These are phyloP conservation scores for Hypoxylon rubiginosum DNA, from an alignment of 2,329 filamentous ascomycete genomes.

Conservation along the genomic window DNA sequence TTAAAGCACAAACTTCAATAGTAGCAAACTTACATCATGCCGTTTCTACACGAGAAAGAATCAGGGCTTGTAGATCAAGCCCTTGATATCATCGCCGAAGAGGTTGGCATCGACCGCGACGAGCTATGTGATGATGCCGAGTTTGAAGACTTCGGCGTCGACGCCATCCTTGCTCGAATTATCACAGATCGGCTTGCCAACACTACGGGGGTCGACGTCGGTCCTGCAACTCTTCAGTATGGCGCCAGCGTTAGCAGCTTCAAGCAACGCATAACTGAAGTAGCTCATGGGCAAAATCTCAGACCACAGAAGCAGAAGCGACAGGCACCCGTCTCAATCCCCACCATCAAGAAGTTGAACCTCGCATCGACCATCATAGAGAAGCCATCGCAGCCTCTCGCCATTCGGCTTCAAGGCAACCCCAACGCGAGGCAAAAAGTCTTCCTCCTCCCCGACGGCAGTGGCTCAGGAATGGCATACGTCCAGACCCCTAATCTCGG, in stretches of 20 bases:
- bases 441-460: conserved; percentile 26
- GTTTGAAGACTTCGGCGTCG: conserved; percentile 19
- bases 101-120: conserved; percentile 12
- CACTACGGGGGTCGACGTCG: neutral
- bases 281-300: neutral
- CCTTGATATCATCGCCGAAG: conserved; percentile 21
- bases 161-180: conserved; percentile 22
- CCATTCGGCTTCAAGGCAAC: conserved; percentile 17
- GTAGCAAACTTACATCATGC: neutral
- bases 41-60: neutral
- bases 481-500: neutral
- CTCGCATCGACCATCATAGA: neutral
- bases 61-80: neutral
- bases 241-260: conserved; percentile 6
- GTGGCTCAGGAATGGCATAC: conserved; percentile 20
- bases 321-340: neutral
- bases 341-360: neutral
- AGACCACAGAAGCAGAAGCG: conserved; percentile 1
- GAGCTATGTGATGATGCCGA: conserved; percentile 16
- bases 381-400: neutral
- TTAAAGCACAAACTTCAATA: too few species aligned
- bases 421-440: neutral
- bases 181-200: neutral
- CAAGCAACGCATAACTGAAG: neutral
- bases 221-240: neutral